These are phyloP conservation scores for Usnea hakonensis DNA, from an alignment of 495 filamentous ascomycete species.

Conservation along the genomic window DNA sequence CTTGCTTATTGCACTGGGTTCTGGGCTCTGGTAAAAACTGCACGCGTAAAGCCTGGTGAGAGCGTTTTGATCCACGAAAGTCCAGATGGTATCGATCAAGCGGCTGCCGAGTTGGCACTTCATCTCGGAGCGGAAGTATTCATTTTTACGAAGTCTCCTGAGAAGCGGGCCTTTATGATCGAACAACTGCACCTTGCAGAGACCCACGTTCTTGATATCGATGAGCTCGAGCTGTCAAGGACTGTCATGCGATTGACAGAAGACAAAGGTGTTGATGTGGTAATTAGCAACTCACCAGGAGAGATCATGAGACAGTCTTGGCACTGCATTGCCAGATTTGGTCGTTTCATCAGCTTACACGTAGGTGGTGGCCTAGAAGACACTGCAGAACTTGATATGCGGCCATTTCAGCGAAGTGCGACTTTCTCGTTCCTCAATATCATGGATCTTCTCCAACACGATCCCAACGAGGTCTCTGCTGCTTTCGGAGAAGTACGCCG, in stretches of 20 bases:
- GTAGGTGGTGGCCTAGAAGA: slow-evolving; percentile 33
- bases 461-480: not conserved
- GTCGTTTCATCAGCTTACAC: slow-evolving; percentile 44
- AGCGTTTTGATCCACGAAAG: slow-evolving; percentile 37
- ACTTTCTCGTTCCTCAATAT: slow-evolving; percentile 40
- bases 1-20: slow-evolving; percentile 29
- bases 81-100: slow-evolving; percentile 28
- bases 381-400: slow-evolving; percentile 37
- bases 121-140: slow-evolving; percentile 30
- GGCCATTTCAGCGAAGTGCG: slow-evolving; percentile 32
- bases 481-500: slow-evolving; percentile 7
- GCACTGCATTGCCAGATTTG: slow-evolving; percentile 47
- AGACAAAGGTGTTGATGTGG: slow-evolving; percentile 44
- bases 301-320: slow-evolving; percentile 43
- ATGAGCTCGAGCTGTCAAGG: slow-evolving; percentile 35
- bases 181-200: slow-evolving; percentile 27
- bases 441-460: not conserved
- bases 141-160: slow-evolving; percentile 34
- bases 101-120: slow-evolving; percentile 18
- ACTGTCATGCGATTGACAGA: slow-evolving; percentile 40
- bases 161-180: slow-evolving; percentile 34
- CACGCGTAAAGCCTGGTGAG: slow-evolving; percentile 28
- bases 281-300: slow-evolving; percentile 45
- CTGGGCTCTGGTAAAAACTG: slow-evolving; percentile 30
- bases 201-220: slow-evolving; percentile 43